phyloP scores from a whole-genome alignment of 164 flowering plant genomes.

The Cinnamomum chago region DNA sequence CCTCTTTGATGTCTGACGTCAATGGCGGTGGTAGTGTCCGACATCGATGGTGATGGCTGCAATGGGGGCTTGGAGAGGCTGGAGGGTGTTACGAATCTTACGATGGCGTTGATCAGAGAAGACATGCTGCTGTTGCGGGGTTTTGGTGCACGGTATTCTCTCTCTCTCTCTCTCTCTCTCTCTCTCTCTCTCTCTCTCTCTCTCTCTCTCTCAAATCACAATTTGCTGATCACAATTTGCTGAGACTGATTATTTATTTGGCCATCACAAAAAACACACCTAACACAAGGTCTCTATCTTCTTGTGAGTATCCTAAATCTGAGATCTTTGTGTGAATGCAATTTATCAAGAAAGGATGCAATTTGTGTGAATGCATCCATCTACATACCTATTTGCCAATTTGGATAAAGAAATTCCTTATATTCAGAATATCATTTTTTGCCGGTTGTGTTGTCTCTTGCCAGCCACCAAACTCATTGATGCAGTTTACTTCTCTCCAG shows the following conservation, averaged over 20 bases:
- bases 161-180: constrained; percentile 2
- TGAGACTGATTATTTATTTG: background rate
- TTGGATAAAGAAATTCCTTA: background rate
- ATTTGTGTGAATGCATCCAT: background rate
- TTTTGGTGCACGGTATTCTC: background rate
- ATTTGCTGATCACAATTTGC: background rate
- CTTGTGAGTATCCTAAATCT: background rate
- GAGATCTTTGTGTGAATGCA: background rate
- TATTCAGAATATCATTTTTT: too few relatives aligned
- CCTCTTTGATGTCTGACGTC: too few relatives aligned
- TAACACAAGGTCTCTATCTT: too few relatives aligned
- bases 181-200: background rate
- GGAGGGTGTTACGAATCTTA: too few relatives aligned
- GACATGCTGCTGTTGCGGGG: too few relatives aligned
- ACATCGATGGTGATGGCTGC: too few relatives aligned
- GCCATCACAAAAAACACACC: too few relatives aligned
- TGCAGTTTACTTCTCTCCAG: background rate
- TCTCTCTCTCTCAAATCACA: too few relatives aligned
- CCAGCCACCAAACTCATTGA: background rate
- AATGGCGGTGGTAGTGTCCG: too few relatives aligned
- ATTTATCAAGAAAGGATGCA: background rate
- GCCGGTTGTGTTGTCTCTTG: background rate
- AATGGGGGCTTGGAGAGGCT: too few relatives aligned
- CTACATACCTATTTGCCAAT: background rate
- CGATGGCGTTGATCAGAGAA: too few relatives aligned